A percentile compares a stretch with the other conserved stretches of the same genome.
These are phyloP conservation scores for Neurospora cerealis DNA, from an alignment of 495 filamentous ascomycete species.

Conservation along the genomic window DNA sequence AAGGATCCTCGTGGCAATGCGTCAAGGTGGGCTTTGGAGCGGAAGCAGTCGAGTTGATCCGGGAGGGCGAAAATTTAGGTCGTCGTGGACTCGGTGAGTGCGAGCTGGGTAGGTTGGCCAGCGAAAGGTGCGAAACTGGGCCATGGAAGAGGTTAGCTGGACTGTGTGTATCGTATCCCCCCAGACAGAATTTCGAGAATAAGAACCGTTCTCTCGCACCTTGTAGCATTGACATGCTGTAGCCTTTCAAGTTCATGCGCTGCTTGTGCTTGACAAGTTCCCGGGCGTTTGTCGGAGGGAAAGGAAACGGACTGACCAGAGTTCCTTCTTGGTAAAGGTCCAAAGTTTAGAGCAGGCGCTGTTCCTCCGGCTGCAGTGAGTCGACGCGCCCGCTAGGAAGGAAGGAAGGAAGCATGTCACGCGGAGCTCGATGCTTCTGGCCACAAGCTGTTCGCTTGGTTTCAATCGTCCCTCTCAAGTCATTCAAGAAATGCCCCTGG, in stretches of 20 bases:
- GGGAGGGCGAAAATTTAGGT: not conserved
- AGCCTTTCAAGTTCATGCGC: not conserved
- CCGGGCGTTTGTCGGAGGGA: not conserved
- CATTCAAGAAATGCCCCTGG: no score
- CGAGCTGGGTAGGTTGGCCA: not conserved
- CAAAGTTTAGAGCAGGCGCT: no score
- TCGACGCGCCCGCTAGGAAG: no score
- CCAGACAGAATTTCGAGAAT: not conserved
- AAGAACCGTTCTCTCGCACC: not conserved
- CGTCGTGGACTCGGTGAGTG: not conserved
- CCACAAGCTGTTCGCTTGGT: no score
- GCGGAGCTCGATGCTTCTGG: no score
- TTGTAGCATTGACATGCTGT: not conserved
- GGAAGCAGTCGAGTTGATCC: not conserved
- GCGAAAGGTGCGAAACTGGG: not conserved
- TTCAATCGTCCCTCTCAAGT: no score
- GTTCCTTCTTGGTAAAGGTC: no score
- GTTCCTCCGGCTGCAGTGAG: no score
- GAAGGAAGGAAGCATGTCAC: no score
- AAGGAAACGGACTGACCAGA: not conserved
- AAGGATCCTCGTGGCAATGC: no score
- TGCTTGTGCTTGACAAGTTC: not conserved
- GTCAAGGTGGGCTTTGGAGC: not conserved
- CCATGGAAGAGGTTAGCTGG: not conserved
- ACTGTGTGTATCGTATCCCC: not conserved